These are phyloP conservation scores for Cryptosporidium felis DNA, from an alignment of 169 alveolate genomes.

Conservation along the genomic window DNA sequence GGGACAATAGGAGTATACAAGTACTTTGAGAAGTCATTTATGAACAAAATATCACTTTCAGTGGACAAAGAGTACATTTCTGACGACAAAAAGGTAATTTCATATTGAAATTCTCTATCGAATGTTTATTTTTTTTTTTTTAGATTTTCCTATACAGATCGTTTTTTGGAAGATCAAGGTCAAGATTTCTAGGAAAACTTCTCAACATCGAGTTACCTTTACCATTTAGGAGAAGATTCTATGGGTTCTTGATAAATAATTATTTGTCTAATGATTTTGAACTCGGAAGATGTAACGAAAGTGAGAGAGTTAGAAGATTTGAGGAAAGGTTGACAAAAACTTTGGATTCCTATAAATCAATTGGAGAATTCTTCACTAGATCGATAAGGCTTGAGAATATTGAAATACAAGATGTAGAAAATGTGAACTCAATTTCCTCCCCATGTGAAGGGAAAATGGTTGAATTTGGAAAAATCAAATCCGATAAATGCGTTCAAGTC, in stretches of 20 bases:
- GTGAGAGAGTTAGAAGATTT: constrained; percentile 8
- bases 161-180: constrained; percentile 46
- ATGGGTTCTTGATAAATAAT: constrained; percentile 25
- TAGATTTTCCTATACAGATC: constrained; percentile 41
- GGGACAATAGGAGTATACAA: constrained; percentile 16
- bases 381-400: constrained; percentile 19
- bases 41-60: neutral
- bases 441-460: constrained; percentile 85
- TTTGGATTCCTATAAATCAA: constrained; percentile 31
- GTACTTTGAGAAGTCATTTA: constrained; percentile 34
- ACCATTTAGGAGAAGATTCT: constrained; percentile 2
- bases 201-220: constrained; percentile 30
- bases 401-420: neutral
- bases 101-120: neutral
- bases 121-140: neutral
- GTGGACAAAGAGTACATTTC: neutral
- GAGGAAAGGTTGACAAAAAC: constrained; percentile 33
- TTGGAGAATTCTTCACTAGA: constrained; percentile 58
- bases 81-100: constrained; percentile 48
- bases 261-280: neutral
- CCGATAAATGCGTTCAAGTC: constrained; percentile 75
- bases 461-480: constrained; percentile 75
- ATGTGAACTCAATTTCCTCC: constrained; percentile 22
- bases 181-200: constrained; percentile 30
- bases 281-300: neutral